These are phyloP conservation scores for Colletotrichum sp. DNA, from an alignment of 2,329 filamentous ascomycete genomes.

Conservation along the genomic window DNA sequence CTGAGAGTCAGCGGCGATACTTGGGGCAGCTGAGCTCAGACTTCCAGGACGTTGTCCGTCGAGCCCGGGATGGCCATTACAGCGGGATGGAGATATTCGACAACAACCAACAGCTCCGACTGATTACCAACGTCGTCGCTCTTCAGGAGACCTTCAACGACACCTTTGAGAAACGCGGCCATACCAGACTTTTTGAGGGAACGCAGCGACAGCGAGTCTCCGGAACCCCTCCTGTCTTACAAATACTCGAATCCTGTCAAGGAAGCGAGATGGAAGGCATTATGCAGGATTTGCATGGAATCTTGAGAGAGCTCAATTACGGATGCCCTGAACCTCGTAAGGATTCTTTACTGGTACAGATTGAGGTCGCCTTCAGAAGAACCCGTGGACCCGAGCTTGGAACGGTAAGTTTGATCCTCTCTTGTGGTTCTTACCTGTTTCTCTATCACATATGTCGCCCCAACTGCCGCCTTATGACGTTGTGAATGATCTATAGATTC, in stretches of 20 bases:
- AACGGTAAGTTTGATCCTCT: conserved; percentile 36
- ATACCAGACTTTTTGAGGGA: conserved; percentile 20
- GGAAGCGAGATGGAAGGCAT: not conserved
- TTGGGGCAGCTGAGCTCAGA: conserved; percentile 36
- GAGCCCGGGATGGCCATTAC: conserved; percentile 41
- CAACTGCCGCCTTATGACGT: not conserved
- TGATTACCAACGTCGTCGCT: conserved; percentile 42
- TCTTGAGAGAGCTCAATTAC: not conserved
- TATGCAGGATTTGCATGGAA: conserved; percentile 10
- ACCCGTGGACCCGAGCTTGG: conserved; percentile 61
- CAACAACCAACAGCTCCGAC: conserved; percentile 27
- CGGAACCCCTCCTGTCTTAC: not conserved
- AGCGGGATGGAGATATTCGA: conserved; percentile 33
- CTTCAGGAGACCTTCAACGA: conserved; percentile 41
- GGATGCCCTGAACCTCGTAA: conserved; percentile 11
- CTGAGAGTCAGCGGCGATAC: conserved; percentile 37
- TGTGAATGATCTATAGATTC: not conserved
- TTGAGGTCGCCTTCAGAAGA: conserved; percentile 33
- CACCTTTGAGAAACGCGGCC: conserved; percentile 26
- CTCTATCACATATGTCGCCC: not conserved
- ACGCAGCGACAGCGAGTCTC: not conserved
- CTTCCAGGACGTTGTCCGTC: conserved; percentile 33
- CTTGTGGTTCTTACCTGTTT: not conserved
- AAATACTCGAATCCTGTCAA: not conserved
- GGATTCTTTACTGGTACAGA: conserved; percentile 38